Percentiles rank a stretch among this genome's conserved stretches.
These are phyloP conservation scores for Collybia sordida DNA, from an alignment of 768 basidiomycete species.

Conservation along the genomic window DNA sequence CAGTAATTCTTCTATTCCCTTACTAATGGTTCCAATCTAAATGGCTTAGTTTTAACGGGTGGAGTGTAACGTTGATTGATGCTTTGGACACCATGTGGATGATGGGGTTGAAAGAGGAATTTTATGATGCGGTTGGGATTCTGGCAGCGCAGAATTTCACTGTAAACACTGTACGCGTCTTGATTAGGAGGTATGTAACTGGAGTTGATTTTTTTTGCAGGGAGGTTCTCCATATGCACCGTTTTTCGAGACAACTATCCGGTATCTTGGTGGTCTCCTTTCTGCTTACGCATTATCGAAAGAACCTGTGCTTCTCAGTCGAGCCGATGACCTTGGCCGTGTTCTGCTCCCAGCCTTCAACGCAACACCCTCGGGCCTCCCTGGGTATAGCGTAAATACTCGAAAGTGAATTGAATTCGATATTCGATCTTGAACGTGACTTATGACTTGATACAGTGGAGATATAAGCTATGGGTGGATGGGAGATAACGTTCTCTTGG, in stretches of 20 bases:
- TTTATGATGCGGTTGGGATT: constrained; percentile 52
- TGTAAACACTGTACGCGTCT: too few relatives aligned
- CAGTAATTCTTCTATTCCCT: constrained; percentile 13
- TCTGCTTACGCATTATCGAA: constrained; percentile 73
- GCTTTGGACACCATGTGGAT: constrained; percentile 80
- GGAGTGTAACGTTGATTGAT: constrained; percentile 69
- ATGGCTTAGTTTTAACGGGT: constrained; percentile 31
- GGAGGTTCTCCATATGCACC: constrained; percentile 34
- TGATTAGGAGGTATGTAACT: too few relatives aligned
- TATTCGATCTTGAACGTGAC: background rate
- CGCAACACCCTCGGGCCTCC: constrained; percentile 58
- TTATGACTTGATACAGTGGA: constrained; percentile 19
- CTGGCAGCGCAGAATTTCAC: constrained; percentile 45
- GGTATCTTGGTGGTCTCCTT: constrained; percentile 72
- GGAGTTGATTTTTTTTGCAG: constrained; percentile 3
- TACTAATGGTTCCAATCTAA: background rate
- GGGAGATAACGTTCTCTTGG: constrained; percentile 25
- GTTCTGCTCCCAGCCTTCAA: constrained; percentile 66
- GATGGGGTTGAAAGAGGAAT: constrained; percentile 71
- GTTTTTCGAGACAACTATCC: constrained; percentile 79
- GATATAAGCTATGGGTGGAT: constrained; percentile 31
- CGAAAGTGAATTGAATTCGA: constrained; percentile 32
- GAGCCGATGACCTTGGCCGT: constrained; percentile 68
- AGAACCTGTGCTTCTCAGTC: constrained; percentile 53
- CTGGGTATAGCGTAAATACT: constrained; percentile 61